These are phyloP conservation scores for Ophiostoma perfectum DNA, from an alignment of 2,329 filamentous ascomycete species.

Conservation along the genomic window DNA sequence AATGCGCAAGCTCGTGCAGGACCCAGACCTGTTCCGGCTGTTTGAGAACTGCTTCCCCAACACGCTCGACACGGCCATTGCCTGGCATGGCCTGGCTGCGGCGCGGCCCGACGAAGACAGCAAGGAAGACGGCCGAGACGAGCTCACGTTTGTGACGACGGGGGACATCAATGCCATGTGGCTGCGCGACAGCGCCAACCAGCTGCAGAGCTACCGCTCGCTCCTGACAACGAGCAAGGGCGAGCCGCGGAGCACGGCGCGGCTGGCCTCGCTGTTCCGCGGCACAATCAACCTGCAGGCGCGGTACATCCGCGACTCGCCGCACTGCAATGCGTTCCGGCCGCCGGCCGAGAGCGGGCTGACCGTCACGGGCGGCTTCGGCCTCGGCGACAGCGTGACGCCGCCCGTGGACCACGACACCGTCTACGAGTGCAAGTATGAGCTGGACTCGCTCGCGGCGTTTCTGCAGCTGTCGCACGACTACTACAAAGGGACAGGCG, in stretches of 20 bases:
- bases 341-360: conserved; percentile 58
- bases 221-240: conserved; percentile 39
- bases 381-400: conserved; percentile 25
- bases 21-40: conserved; percentile 60
- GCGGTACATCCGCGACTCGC: conserved; percentile 55
- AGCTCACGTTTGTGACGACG: conserved; percentile 62
- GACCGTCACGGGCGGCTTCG: conserved; percentile 31
- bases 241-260: conserved; percentile 31
- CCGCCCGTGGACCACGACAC: conserved; percentile 52
- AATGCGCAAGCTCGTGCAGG: conserved; percentile 32
- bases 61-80: conserved; percentile 43
- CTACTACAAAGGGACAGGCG: conserved; percentile 63
- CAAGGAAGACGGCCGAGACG: conserved; percentile 44
- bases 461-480: conserved; percentile 68
- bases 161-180: conserved; percentile 56
- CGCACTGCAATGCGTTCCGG: conserved; percentile 80
- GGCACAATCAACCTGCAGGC: conserved; percentile 62
- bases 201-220: conserved; percentile 58
- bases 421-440: conserved; percentile 82
- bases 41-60: conserved; percentile 75
- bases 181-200: conserved; percentile 69
- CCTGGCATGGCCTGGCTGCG: conserved; percentile 21
- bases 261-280: conserved; percentile 57
- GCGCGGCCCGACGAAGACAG: conserved; percentile 30
- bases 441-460: conserved; percentile 72